A percentile compares a stretch with the other conserved stretches of the same genome.
phyloP scores from a whole-genome alignment of 192 early-diverging fungal species.

The Rhizoclosmatium sp. region DNA sequence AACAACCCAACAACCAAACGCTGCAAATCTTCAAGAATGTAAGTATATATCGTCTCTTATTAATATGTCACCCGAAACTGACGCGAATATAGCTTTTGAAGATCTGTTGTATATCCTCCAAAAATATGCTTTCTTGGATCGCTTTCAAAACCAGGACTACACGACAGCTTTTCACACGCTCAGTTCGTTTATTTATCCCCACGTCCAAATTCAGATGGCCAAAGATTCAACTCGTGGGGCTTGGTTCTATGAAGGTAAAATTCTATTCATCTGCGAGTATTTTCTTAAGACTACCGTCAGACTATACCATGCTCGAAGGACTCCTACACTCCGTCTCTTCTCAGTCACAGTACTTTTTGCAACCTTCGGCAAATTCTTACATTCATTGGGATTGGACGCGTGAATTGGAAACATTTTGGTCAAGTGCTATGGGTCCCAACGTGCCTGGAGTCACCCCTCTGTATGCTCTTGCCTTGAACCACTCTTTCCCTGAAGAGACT shows the following conservation, averaged over 20 bases:
- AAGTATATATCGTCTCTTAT: not conserved
- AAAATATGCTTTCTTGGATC: constrained; percentile 53
- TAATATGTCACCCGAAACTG: not conserved
- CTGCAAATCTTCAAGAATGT: constrained; percentile 1
- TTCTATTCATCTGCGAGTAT: not conserved
- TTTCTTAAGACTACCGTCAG: too few relatives aligned
- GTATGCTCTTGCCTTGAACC: constrained; percentile 47
- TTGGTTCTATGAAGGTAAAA: constrained; percentile 52
- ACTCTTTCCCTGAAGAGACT: constrained; percentile 21
- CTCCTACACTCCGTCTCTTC: not conserved
- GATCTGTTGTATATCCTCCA: constrained; percentile 56
- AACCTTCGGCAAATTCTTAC: constrained; percentile 40
- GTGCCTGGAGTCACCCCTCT: constrained; percentile 40
- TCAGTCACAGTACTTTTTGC: not conserved
- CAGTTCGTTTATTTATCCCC: constrained; percentile 39
- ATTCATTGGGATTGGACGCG: constrained; percentile 42
- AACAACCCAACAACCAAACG: not conserved
- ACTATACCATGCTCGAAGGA: too few relatives aligned
- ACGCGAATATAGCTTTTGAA: constrained; percentile 47
- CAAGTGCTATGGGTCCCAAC: constrained; percentile 9
- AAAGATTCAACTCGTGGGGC: constrained; percentile 41
- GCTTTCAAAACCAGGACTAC: constrained; percentile 20
- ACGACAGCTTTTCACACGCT: constrained; percentile 41
- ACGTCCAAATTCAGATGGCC: constrained; percentile 43
- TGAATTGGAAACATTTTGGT: constrained; percentile 53